Conservation (phyloP, 768 basidiomycete species). For the Gloeopeniophorella convolvens region DNA sequence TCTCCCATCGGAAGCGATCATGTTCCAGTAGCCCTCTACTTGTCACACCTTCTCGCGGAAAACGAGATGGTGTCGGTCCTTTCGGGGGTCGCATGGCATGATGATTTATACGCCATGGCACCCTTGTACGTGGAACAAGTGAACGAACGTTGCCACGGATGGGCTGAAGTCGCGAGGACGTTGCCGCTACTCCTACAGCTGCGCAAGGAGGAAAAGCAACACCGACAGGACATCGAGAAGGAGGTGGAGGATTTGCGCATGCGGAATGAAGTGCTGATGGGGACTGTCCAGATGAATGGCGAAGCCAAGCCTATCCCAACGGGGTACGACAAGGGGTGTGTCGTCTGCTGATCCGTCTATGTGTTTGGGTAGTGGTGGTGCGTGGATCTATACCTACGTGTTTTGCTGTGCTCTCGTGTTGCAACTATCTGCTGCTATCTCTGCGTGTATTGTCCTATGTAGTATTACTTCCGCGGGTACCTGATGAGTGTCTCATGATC, state of each 20-base stretch:
- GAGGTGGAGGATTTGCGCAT: slow-evolving; percentile 21
- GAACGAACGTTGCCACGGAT: slow-evolving; percentile 1
- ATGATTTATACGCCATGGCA: slow-evolving; percentile 1
- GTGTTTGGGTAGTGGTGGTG: no score
- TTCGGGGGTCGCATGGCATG: slow-evolving; percentile 13
- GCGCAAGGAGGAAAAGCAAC: slow-evolving; percentile 13
- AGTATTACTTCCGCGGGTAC: no score
- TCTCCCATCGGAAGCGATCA: slow-evolving; percentile 17
- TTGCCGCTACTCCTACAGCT: slow-evolving; percentile 17
- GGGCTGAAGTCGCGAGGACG: slow-evolving; percentile 16
- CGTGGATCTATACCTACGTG: not conserved
- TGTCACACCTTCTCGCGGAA: slow-evolving; percentile 17
- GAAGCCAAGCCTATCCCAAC: not conserved
- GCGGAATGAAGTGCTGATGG: slow-evolving; percentile 20
- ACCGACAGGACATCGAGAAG: slow-evolving; percentile 17
- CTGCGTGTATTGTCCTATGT: no score
- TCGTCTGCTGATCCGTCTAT: slow-evolving; percentile 5
- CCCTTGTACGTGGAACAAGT: not conserved
- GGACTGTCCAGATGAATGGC: slow-evolving; percentile 1
- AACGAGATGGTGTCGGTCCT: slow-evolving; percentile 3
- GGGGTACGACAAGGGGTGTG: slow-evolving; percentile 5
- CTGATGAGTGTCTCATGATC: not conserved
- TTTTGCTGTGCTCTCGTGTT: no score
- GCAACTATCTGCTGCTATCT: no score
- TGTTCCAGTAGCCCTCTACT: slow-evolving; percentile 17